Base-by-base conservation (phyloP, 73 alveolate species). In the Paramecium octaurelia region DNA sequence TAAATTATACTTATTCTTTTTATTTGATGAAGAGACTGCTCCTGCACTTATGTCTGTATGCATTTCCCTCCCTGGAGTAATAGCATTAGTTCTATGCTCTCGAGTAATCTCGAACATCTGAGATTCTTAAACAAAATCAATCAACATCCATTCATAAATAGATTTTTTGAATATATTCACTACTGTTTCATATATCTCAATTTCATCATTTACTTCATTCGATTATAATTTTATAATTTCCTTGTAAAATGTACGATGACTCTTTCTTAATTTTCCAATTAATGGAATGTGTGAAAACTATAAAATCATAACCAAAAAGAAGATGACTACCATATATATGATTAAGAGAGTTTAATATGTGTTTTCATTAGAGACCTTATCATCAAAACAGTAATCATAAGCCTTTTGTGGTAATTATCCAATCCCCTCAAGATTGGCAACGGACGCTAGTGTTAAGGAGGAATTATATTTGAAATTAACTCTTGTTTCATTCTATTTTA, bases 401-500 rank as follows among this genome's bases (percentile, higher is more conserved):
- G 87, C 87, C 18, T 29, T 35, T 36, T 73, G n/a, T 34, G 87
- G 87, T 73, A 73, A 73, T 73, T 73, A 20, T 16, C 87, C 87
- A 16, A 73, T 73, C 6, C 46, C 40, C 31, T 73, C 23, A 12
- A 73, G 46, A 73, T 73, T 40, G 1, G 87, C 57, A 31, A 40
- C 87, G 0, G 59, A 73, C 16, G 34, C 87, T 2, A 36, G 6
- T 34, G 46, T 73, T 35, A 34, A 20, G 11, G 87, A n/a, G n/a
- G 69, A 54, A 18, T 54, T 54, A 54, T 54, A 54, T 54, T 18
- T 54, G 14, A 18, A 54, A 12, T 12, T 3, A 16, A 36, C 40
- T 6, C 46, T 27, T 10, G 84, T 64, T 12, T 64, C 46, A 64
- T 64, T 64, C 8, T 31, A 27, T 64, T 64, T 64, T 8, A 64